Evolutionary conservation across 371 early-diverging fungal species (phyloP), one percentile per base, ranked within the genome.

Genomic region (Circinella umbellata): DNA sequence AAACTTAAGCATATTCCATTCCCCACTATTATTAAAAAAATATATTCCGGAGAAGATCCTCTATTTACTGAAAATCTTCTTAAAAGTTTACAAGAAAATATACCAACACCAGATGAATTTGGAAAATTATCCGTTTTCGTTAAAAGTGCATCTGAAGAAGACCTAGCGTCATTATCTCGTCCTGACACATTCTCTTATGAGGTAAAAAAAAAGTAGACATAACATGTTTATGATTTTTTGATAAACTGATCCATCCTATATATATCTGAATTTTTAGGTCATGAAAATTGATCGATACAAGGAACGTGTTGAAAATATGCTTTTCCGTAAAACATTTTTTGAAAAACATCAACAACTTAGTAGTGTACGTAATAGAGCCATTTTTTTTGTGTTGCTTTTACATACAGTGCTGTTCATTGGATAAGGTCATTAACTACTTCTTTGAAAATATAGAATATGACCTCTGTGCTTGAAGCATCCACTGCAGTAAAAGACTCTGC

Each of bases 151-250:
- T 73, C 87, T 0, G 88, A 86, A 9, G 89, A 91, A n/a, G 89
- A 89, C 47, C 73, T 87, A 62, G 79, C 82, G 63, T 85, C 82
- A 7, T 79, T 97, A 27, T 88, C 92, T n/a, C 76, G 85, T 35
- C 89, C 97, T 3, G 98, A 97, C 57, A 81, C 86, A 27, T 97
- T 97, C 81, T 88, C 94, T 71, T 81, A 91, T 8, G 95, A 95
- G 85, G 87, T 91, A 79, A 61, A 51, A 51, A 51, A n/a, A 51
- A 51, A 51, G 2, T n/a, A 27, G 27, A 27, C 27, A 27, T 27
- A 27, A 27, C 1, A 27, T 27, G 27, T 27, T 27, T 27, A 27
- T 27, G 27, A 27, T 27, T 2, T 27, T 27, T 27, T 27, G 27
- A 27, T 27, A 27, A 27, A 2, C 27, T 27, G 27, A 27, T 27